Evolutionary conservation across 306 rosid genomes (phyloP).

Genomic region (Casuarina equisetifolia): DNA sequence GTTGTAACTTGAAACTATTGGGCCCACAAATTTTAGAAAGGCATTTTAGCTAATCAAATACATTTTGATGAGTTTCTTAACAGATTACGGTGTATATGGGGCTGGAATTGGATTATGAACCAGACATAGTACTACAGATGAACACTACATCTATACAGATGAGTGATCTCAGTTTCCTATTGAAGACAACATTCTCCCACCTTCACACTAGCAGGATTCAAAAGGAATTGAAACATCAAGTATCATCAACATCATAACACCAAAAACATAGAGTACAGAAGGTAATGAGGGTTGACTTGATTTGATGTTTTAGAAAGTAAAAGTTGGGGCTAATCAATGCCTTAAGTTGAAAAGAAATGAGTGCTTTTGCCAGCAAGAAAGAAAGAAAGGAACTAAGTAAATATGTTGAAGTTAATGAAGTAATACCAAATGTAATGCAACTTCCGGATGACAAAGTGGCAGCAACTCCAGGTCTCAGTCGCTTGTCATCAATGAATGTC

Average conservation of each 20-base stretch:
- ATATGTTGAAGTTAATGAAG: constrained; percentile 12
- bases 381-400: neutral
- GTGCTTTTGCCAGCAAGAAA: neutral
- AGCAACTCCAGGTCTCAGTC: constrained; percentile 71
- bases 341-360: neutral
- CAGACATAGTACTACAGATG: too few relatives aligned
- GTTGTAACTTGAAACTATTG: neutral
- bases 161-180: neutral
- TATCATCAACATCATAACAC: neutral
- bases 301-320: neutral
- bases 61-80: neutral
- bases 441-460: constrained; percentile 59
- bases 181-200: neutral
- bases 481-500: constrained; percentile 68
- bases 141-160: neutral
- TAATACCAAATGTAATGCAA: constrained; percentile 70
- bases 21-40: neutral
- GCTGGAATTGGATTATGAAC: neutral
- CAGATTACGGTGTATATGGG: neutral
- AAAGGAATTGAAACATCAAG: neutral
- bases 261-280: neutral
- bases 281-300: neutral
- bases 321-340: neutral
- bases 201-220: neutral
- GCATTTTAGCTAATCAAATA: neutral